These are phyloP conservation scores for Apiospora hydei DNA, from an alignment of 2,329 filamentous ascomycete genomes.

Conservation along the genomic window DNA sequence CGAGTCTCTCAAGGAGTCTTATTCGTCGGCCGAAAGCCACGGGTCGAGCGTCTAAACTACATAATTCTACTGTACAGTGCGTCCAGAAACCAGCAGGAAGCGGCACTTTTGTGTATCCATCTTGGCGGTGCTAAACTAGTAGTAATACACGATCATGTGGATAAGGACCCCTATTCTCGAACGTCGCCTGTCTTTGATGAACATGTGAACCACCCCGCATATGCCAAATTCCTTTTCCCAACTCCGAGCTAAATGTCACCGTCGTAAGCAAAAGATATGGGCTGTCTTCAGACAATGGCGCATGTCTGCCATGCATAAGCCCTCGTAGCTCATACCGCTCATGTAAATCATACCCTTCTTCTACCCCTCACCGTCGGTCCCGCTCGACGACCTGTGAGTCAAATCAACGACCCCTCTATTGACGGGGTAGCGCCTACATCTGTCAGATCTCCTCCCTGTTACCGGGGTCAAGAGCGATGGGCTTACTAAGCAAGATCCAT, in stretches of 20 bases:
- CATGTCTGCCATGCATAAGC: conserved; percentile 3
- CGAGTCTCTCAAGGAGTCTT: neutral
- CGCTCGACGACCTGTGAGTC: neutral
- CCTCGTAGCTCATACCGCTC: conserved; percentile 6
- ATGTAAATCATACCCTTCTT: neutral
- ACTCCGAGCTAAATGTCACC: conserved; percentile 20
- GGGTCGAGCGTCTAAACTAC: conserved; percentile 4
- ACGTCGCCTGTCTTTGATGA: neutral
- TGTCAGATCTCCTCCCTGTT: neutral
- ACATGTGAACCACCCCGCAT: conserved; percentile 13
- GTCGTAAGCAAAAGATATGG: conserved; percentile 19
- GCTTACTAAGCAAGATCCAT: conserved; percentile 59
- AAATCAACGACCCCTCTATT: neutral
- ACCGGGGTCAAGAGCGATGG: neutral
- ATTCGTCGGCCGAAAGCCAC: neutral
- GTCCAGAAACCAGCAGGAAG: conserved; percentile 7
- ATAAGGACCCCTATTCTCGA: conserved; percentile 19
- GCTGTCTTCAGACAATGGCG: conserved; percentile 7
- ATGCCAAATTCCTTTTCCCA: conserved; percentile 19
- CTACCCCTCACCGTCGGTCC: neutral
- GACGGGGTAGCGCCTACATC: neutral
- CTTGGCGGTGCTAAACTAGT: neutral
- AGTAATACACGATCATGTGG: conserved; percentile 9
- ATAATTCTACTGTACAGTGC: conserved; percentile 18
- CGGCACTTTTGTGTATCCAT: conserved; percentile 12